Base-by-base conservation (phyloP, 2,329 filamentous ascomycete genomes). In the Aspergillus oerlinghausenensis region DNA sequence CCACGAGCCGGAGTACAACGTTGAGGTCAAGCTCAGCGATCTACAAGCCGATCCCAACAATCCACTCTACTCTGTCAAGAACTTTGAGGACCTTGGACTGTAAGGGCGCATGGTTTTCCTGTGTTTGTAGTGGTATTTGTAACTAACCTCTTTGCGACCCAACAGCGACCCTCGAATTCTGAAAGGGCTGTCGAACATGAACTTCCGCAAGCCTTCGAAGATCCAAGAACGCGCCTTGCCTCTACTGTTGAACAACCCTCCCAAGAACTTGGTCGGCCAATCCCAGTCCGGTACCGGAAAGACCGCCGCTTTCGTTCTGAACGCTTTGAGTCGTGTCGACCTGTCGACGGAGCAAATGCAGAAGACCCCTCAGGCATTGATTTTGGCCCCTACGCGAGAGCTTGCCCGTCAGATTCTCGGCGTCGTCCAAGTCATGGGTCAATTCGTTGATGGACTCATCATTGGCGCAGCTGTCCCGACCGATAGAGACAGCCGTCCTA, bases 261-360 rank as follows among this genome's bases (percentile, higher is more conserved):
- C 93, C 0, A 82, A 83, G 63, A 97, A 97, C 76, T 89, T 99
- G 83, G 93, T 99, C 70, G 94, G 92, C 3, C 94, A 99, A 77
- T 99, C 94, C n/a, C 94, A 99, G 75, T 99, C 94, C 2, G 94
- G 94, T 66, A 99, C 94, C 21, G 94, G 94, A 70, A 99, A 99
- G 81, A 99, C 94, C 0, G 94, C 92, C 21, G 94, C 94, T 23
- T 99, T 99, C 73, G 90, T 94, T 49, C 87, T 96, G 60, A 96
- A 96, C 59, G 89, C 96, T 59, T 83, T 99, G 43, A 89, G 89
- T 57, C 90, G 94, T 61, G 77, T 97, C 70, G 91, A 99, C 69
- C 83, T 92, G 57, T 79, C 70, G 52, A 82, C 84, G 61, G 81
- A 86, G 21, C 77, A 84, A 28, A 80, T 84, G 62, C 68, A 70